A percentile compares a stretch with the other conserved stretches of the same genome.
phyloP scores from a whole-genome alignment of 2,329 filamentous ascomycete species.

The Elsinoe ampelina region DNA sequence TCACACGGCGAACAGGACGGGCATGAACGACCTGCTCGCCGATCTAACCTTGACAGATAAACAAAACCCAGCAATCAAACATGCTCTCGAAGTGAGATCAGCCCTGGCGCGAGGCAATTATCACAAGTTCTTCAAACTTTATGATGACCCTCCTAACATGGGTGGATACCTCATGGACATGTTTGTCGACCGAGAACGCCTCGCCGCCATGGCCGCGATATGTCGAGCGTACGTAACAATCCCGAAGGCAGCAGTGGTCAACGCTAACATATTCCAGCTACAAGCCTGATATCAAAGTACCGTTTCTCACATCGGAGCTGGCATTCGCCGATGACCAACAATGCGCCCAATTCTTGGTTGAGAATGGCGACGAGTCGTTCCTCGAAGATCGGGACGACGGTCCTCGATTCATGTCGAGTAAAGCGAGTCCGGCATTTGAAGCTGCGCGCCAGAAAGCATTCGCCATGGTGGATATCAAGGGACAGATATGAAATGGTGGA shows the following conservation, averaged over 20 bases:
- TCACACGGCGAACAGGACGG: slow-evolving; percentile 94
- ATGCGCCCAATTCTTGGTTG: slow-evolving; percentile 80
- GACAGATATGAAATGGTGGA: slow-evolving; percentile 63
- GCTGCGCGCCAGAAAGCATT: slow-evolving; percentile 63
- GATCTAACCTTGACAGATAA: slow-evolving; percentile 99
- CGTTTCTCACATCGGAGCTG: slow-evolving; percentile 91
- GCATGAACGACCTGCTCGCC: slow-evolving; percentile 95
- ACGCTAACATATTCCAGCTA: slow-evolving; percentile 50
- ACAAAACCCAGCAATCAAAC: slow-evolving; percentile 70
- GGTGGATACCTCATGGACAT: slow-evolving; percentile 98
- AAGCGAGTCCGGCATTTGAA: slow-evolving; percentile 67
- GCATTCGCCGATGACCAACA: slow-evolving; percentile 71
- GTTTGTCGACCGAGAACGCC: slow-evolving; percentile 89
- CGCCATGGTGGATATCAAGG: slow-evolving; percentile 88
- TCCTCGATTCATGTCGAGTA: slow-evolving; percentile 58
- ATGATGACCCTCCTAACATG: slow-evolving; percentile 91
- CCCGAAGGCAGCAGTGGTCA: background rate
- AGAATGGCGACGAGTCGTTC: slow-evolving; percentile 64
- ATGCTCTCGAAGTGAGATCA: slow-evolving; percentile 84
- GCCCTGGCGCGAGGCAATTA: slow-evolving; percentile 91
- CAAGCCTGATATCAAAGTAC: slow-evolving; percentile 79
- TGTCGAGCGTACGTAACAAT: slow-evolving; percentile 76
- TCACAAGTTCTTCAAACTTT: slow-evolving; percentile 95
- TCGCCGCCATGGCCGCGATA: slow-evolving; percentile 81
- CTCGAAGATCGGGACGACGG: slow-evolving; percentile 68